These are phyloP conservation scores for Solanum tacnaense DNA, from an alignment of 257 asterid genomes.

Conservation along the genomic window DNA sequence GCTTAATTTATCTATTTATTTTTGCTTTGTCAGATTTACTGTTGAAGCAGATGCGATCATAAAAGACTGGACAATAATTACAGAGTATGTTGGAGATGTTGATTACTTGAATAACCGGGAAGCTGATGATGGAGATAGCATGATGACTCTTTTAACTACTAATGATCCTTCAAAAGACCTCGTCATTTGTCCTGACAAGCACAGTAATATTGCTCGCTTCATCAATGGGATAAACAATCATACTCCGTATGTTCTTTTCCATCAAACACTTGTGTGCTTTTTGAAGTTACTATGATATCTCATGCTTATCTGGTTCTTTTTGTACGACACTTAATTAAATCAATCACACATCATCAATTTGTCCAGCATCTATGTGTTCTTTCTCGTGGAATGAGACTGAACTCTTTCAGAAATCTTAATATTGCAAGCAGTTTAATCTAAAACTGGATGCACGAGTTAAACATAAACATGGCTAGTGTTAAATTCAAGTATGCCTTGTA, in stretches of 20 bases:
- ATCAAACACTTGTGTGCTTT: neutral
- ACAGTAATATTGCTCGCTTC: constrained; percentile 83
- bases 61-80: constrained; percentile 74
- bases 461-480: neutral
- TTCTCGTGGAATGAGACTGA: neutral
- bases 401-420: neutral
- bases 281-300: neutral
- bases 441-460: neutral
- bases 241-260: constrained; percentile 38
- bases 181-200: constrained; percentile 80
- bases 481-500: neutral
- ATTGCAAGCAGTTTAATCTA: neutral
- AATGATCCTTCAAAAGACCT: constrained; percentile 56
- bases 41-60: constrained; percentile 80
- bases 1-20: neutral
- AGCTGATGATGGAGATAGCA: constrained; percentile 83
- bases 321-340: neutral
- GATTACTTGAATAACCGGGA: constrained; percentile 66
- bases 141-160: constrained; percentile 84
- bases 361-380: neutral
- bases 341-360: neutral
- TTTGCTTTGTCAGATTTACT: constrained; percentile 48
- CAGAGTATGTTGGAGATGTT: constrained; percentile 93
- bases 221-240: constrained; percentile 94
- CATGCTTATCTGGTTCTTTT: neutral